Base-by-base conservation (phyloP, 1,139 yeast genomes). In the Eremothecium cymbalariae region DNA sequence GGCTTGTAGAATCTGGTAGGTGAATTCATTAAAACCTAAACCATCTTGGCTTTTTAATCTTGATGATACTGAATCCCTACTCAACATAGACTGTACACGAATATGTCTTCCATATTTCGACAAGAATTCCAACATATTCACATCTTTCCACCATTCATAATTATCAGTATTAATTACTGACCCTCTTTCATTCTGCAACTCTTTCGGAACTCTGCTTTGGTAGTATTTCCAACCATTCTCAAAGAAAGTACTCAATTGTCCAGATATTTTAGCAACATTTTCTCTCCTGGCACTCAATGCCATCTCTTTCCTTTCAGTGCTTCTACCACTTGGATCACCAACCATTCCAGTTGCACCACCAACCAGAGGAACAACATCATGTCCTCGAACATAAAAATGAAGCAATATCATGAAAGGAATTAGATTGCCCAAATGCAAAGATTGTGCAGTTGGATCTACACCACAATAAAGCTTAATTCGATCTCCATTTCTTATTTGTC, bases 271-370 rank as follows among this genome's bases (percentile, higher is more conserved):
- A 1, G 46, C 46, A 9, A 83, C 75, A 54, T 90, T 90, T n/a
- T 58, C 59, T 24, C 63, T 48, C 35, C 94, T 64, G 12, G 65
- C 69, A 2, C 61, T 54, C 2, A 64, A 65, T 9, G 65, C 76
- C 63, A 88, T 67, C 8, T 61, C 65, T 3, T 63, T 57, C 40
- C 99, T 68, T 51, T 85, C 97, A 0, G 86, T 73, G 1, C 69
- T 62, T 47, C 96, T 68, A 0, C 98, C 98, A 39, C 95, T 84
- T 2, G 98, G 99, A 57, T 90, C 99, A 4, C 99, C 99, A 2
- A 90, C 95, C 11, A 74, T 73, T 3, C 96, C 97, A 0, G 99
- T 90, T 7, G 97, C 98, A n/a, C 97, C 98, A 7, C 98, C 98
- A 6, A 90, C 84, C 9, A 93, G 58, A 0, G 93, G 86, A 8